Evolutionary conservation across 148 eudicot species (phyloP).

Genomic region (Chenopodium formosanum): DNA sequence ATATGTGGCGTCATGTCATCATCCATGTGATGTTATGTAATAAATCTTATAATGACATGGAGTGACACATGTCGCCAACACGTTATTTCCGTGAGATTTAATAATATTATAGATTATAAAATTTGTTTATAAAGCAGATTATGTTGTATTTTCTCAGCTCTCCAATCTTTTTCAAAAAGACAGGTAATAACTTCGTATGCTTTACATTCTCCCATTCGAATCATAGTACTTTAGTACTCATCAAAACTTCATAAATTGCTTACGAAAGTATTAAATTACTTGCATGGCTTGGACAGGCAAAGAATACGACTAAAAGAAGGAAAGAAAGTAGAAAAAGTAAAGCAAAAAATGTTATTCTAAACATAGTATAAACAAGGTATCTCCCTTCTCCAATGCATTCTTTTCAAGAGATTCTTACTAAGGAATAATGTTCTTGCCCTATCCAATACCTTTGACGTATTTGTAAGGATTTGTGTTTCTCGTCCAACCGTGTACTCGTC

Average conservation of each 20-base stretch:
- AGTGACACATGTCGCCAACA: too few relatives aligned
- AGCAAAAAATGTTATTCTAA: background rate
- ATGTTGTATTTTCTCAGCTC: too few relatives aligned
- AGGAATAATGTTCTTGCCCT: conserved; percentile 46
- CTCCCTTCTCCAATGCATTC: conserved; percentile 39
- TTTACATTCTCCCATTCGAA: too few relatives aligned
- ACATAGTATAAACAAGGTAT: conserved; percentile 31
- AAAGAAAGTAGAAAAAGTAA: background rate
- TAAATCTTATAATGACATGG: too few relatives aligned
- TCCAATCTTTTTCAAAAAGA: too few relatives aligned
- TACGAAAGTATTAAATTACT: conserved; percentile 16
- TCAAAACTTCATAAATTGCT: background rate
- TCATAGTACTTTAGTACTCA: too few relatives aligned
- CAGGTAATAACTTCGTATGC: too few relatives aligned
- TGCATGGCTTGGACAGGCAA: conserved; percentile 31
- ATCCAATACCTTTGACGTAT: conserved; percentile 20
- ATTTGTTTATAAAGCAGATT: too few relatives aligned
- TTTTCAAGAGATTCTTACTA: conserved; percentile 30
- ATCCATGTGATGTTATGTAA: too few relatives aligned
- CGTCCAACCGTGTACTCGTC: background rate
- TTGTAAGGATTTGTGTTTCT: conserved; percentile 15
- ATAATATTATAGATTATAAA: too few relatives aligned
- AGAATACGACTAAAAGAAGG: conserved; percentile 22
- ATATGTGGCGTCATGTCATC: too few relatives aligned
- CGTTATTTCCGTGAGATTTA: too few relatives aligned